Conservation (phyloP, 2,329 filamentous ascomycete genomes). For the Alternaria angustiovoidea region DNA sequence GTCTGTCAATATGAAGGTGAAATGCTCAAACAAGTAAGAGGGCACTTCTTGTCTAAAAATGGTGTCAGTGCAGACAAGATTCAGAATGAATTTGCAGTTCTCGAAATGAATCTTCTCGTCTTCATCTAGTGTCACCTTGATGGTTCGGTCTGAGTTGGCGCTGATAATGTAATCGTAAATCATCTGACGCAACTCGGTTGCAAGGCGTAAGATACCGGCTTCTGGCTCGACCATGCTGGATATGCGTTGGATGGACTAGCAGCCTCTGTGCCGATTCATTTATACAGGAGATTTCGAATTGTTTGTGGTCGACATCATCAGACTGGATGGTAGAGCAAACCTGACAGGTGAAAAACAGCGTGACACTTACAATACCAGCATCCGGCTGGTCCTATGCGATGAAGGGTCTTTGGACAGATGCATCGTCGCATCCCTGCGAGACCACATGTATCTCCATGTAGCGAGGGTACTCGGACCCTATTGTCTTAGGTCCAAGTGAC, state of each 20-base stretch:
- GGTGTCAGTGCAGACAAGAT: not conserved
- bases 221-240: not conserved
- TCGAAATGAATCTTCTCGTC: not conserved
- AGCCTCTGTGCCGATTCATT: not conserved
- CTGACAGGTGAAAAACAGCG: not conserved
- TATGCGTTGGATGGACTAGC: not conserved
- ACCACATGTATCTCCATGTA: not conserved
- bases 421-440: not conserved
- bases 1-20: not conserved
- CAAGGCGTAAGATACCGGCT: not conserved
- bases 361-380: not conserved
- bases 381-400: not conserved
- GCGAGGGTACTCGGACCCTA: not conserved
- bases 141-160: not conserved
- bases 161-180: not conserved
- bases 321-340: not conserved
- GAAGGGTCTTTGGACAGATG: not conserved
- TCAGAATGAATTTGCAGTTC: not conserved
- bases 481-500: too few relatives aligned
- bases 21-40: not conserved
- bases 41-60: not conserved
- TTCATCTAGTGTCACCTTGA: not conserved
- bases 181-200: not conserved
- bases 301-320: not conserved
- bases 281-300: not conserved